Conservation (phyloP, 2,329 filamentous ascomycete genomes). For the Nemania sp. region DNA sequence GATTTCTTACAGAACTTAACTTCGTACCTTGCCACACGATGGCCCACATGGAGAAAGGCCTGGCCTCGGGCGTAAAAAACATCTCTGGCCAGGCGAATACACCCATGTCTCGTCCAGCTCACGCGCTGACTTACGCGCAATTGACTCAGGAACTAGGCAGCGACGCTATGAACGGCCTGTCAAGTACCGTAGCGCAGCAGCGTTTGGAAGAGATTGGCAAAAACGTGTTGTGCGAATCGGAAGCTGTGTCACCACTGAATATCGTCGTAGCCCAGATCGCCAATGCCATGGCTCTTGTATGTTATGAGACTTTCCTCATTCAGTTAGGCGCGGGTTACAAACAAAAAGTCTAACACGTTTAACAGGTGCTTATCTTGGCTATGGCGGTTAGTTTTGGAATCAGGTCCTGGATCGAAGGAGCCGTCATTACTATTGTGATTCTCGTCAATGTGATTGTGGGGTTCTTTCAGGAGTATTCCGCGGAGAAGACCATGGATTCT, state of each 20-base stretch:
- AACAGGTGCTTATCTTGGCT: slow-evolving; percentile 54
- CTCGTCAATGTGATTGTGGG: slow-evolving; percentile 57
- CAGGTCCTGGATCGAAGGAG: slow-evolving; percentile 59
- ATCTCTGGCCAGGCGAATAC: slow-evolving; percentile 31
- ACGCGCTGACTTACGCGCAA: slow-evolving; percentile 54
- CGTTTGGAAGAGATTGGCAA: slow-evolving; percentile 60
- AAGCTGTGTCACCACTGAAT: slow-evolving; percentile 59
- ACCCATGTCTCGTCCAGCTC: slow-evolving; percentile 60
- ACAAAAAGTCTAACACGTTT: neutral
- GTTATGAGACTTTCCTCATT: neutral
- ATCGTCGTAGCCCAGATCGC: slow-evolving; percentile 66
- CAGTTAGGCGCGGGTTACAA: no score
- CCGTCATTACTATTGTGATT: slow-evolving; percentile 57
- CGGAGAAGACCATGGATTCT: slow-evolving; percentile 61
- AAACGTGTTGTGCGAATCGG: slow-evolving; percentile 63
- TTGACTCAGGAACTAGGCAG: slow-evolving; percentile 57
- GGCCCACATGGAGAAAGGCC: neutral
- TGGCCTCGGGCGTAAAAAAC: slow-evolving; percentile 1
- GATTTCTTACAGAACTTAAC: neutral
- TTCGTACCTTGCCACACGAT: neutral
- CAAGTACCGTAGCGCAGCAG: slow-evolving; percentile 52
- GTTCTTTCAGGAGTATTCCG: slow-evolving; percentile 59
- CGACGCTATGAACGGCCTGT: slow-evolving; percentile 60
- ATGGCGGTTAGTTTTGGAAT: slow-evolving; percentile 59
- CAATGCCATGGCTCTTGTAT: slow-evolving; percentile 68